Conservation (phyloP, 1,139 yeast species). For the Chernovozyma sophiae-reginae region DNA sequence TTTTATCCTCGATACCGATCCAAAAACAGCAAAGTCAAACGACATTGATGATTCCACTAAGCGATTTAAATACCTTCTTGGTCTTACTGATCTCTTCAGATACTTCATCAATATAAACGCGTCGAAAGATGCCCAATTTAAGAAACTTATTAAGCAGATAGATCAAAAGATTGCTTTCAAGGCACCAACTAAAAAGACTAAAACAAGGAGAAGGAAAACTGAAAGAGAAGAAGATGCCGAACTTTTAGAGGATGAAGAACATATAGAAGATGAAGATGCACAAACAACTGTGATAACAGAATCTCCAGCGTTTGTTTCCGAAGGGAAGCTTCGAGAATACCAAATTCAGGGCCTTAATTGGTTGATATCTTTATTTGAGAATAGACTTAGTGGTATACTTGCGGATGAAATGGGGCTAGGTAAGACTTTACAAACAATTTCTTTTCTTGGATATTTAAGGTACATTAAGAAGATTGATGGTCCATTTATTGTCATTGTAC, state of each 20-base stretch:
- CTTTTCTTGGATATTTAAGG: conserved; percentile 71
- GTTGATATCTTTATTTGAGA: conserved; percentile 79
- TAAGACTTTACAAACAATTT: conserved; percentile 88
- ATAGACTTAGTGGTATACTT: conserved; percentile 81
- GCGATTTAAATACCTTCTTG: conserved; percentile 62
- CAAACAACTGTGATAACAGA: conserved; percentile 55
- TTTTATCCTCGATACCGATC: conserved; percentile 48
- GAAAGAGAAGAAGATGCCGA: conserved; percentile 73
- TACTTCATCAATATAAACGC: conserved; percentile 69
- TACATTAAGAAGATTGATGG: conserved; percentile 59
- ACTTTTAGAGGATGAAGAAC: conserved; percentile 52
- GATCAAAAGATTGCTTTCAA: conserved; percentile 24
- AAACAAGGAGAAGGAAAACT: conserved; percentile 48
- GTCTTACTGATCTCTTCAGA: conserved; percentile 62
- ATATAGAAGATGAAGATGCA: conserved; percentile 41
- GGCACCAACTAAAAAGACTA: conserved; percentile 16
- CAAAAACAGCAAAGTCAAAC: conserved; percentile 49
- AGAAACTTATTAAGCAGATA: conserved; percentile 41
- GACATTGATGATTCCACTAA: conserved; percentile 54
- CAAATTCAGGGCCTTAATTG: conserved; percentile 93
- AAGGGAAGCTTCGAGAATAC: conserved; percentile 66
- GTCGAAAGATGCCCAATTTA: conserved; percentile 55
- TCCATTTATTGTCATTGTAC: conserved; percentile 71
- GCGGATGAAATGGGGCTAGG: conserved; percentile 99
- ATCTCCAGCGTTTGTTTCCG: conserved; percentile 56